These are phyloP conservation scores for Pichia sporocuriosa DNA, from an alignment of 805 yeast genomes.

Conservation along the genomic window DNA sequence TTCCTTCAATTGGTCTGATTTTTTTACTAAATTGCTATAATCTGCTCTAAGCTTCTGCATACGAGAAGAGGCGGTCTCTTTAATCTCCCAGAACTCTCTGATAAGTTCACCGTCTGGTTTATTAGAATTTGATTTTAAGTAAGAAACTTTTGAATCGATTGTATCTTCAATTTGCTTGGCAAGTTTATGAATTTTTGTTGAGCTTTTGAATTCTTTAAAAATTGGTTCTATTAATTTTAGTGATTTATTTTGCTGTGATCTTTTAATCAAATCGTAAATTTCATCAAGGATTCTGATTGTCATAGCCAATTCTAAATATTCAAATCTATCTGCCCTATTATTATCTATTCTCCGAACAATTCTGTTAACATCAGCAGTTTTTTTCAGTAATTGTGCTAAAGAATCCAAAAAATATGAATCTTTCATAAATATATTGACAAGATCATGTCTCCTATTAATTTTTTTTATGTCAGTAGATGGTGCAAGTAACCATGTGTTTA, in stretches of 20 bases:
- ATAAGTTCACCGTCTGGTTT: conserved; percentile 22
- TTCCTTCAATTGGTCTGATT: conserved; percentile 7
- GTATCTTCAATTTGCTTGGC: conserved; percentile 27
- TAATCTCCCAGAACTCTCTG: conserved; percentile 23
- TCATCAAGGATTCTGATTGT: conserved; percentile 24
- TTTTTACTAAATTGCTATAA: conserved; percentile 17
- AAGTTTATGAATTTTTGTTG: conserved; percentile 15
- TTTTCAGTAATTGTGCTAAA: conserved; percentile 33
- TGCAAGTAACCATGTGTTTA: conserved; percentile 74
- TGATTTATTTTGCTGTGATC: conserved; percentile 6
- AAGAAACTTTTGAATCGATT: conserved; percentile 17
- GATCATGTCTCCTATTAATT: conserved; percentile 48
- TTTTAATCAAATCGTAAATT: conserved; percentile 21
- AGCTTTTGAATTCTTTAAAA: conserved; percentile 16
- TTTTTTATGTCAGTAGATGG: conserved; percentile 61
- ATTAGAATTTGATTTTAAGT: conserved; percentile 13
- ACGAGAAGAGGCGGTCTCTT: conserved; percentile 17
- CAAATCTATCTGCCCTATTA: conserved; percentile 24
- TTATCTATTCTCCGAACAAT: conserved; percentile 53
- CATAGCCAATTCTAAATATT: conserved; percentile 25
- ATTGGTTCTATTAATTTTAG: conserved; percentile 15
- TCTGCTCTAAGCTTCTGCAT: conserved; percentile 16
- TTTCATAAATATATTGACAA: conserved; percentile 39
- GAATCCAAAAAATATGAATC: conserved; percentile 25
- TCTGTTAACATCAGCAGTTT: conserved; percentile 52